Evolutionary conservation across 2,329 filamentous ascomycete genomes (phyloP).

Genomic region (Blastomyces parvus): DNA sequence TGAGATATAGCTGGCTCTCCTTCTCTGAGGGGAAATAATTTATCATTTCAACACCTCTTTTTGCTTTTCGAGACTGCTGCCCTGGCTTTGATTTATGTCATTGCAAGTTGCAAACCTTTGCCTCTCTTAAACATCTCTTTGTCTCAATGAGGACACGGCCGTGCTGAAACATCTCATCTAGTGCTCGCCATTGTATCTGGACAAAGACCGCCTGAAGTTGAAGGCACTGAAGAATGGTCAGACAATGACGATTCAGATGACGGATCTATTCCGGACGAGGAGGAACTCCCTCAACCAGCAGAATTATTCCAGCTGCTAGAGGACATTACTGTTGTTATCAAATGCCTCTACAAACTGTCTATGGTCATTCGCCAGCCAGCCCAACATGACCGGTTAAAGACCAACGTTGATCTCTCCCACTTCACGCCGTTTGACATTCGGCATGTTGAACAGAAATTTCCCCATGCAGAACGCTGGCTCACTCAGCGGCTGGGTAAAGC

Average conservation of each 20-base stretch:
- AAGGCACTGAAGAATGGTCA: not conserved
- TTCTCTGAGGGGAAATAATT: not conserved
- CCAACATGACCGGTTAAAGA: conserved; percentile 25
- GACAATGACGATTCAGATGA: not conserved
- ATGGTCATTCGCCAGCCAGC: conserved; percentile 30
- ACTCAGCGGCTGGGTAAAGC: conserved; percentile 24
- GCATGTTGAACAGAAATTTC: conserved; percentile 27
- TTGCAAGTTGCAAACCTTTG: not conserved
- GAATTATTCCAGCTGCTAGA: conserved; percentile 1
- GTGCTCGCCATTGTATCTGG: not conserved
- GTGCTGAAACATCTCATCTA: not conserved
- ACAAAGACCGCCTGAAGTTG: not conserved
- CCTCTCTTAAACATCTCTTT: not conserved
- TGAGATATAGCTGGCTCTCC: not conserved
- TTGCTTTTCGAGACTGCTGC: not conserved
- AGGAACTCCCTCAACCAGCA: not conserved
- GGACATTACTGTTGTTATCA: conserved; percentile 13
- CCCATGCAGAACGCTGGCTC: conserved; percentile 14
- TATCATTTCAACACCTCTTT: not conserved
- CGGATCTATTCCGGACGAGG: not conserved
- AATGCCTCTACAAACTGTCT: conserved; percentile 28
- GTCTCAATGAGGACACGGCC: not conserved
- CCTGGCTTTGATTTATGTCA: not conserved
- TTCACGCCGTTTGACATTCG: conserved; percentile 12
- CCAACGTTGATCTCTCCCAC: conserved; percentile 6